Evolutionary conservation across 352 stramenopile genomes (phyloP).

Genomic region (Phytophthora boehmeriae): DNA sequence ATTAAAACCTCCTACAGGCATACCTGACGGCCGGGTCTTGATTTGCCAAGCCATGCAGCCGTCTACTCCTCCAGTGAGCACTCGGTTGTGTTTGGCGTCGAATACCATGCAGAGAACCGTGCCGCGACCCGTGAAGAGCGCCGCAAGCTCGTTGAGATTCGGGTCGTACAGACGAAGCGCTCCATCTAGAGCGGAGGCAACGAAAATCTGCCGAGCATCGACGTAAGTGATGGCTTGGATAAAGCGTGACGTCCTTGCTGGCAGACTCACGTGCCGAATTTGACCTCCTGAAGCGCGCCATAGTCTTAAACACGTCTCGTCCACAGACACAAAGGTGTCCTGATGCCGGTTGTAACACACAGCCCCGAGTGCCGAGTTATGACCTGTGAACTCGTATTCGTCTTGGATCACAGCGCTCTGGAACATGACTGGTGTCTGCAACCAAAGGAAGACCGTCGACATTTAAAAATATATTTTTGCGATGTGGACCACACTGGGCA

Average conservation of each 20-base stretch:
- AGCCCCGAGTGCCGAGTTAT: conserved; percentile 62
- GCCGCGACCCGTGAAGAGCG: conserved; percentile 49
- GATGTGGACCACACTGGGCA: conserved; percentile 6
- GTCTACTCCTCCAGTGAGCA: conserved; percentile 68
- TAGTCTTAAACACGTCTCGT: conserved; percentile 53
- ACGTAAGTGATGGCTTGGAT: conserved; percentile 71
- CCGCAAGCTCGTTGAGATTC: conserved; percentile 60
- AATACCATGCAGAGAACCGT: conserved; percentile 65
- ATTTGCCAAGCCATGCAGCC: conserved; percentile 69
- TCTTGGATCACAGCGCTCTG: conserved; percentile 77
- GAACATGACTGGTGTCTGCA: conserved; percentile 37
- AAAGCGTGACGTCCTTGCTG: conserved; percentile 56
- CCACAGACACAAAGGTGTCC: conserved; percentile 67
- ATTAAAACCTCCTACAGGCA: conserved; percentile 50
- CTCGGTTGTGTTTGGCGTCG: conserved; percentile 50
- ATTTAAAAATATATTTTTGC: conserved; percentile 22
- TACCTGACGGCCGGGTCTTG: conserved; percentile 37
- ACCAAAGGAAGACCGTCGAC: neutral
- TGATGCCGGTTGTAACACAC: conserved; percentile 76
- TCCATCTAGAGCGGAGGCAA: conserved; percentile 64
- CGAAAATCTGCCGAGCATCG: conserved; percentile 62
- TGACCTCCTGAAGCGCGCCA: conserved; percentile 43
- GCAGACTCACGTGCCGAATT: conserved; percentile 55
- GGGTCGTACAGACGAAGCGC: conserved; percentile 69
- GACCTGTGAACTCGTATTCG: conserved; percentile 55